A percentile compares a stretch with the other conserved stretches of the same genome.
phyloP scores from a whole-genome alignment of 176 grass and related monocot species.

The Oryza coarctata region DNA sequence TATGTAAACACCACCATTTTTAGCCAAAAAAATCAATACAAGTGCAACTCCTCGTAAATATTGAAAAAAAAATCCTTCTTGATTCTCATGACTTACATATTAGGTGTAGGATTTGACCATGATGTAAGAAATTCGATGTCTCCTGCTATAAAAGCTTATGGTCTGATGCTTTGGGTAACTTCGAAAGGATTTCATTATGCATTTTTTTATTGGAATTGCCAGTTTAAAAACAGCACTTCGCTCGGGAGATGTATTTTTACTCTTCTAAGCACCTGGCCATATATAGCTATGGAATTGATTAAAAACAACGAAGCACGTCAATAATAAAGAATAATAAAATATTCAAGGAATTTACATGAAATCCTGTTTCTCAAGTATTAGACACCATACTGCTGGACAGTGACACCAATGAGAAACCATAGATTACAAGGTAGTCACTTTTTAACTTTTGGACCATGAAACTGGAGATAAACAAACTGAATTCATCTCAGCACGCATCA shows the following conservation, averaged over 20 bases:
- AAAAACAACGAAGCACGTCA: background rate
- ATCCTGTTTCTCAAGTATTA: conserved; percentile 26
- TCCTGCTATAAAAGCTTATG: no score
- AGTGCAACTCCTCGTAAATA: no score
- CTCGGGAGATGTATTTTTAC: background rate
- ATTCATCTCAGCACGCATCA: conserved; percentile 39
- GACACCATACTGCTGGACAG: conserved; percentile 19
- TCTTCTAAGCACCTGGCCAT: background rate
- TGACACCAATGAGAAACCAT: conserved; percentile 32
- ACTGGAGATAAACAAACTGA: conserved; percentile 31
- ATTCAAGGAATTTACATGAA: conserved; percentile 63
- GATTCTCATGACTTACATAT: background rate
- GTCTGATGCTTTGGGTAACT: background rate
- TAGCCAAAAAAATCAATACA: no score
- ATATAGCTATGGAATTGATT: background rate
- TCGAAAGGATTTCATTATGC: background rate
- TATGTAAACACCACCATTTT: background rate
- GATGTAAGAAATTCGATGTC: background rate
- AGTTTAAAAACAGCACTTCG: background rate
- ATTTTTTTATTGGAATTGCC: background rate
- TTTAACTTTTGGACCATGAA: conserved; percentile 29
- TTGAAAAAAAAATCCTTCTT: background rate
- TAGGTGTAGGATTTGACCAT: background rate
- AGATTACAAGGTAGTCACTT: conserved; percentile 33
- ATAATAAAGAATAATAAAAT: conserved; percentile 36